Percentiles rank a stretch among this genome's conserved stretches.
Conservation (phyloP, 345 rosid species). For the Noccaea caerulescens region DNA sequence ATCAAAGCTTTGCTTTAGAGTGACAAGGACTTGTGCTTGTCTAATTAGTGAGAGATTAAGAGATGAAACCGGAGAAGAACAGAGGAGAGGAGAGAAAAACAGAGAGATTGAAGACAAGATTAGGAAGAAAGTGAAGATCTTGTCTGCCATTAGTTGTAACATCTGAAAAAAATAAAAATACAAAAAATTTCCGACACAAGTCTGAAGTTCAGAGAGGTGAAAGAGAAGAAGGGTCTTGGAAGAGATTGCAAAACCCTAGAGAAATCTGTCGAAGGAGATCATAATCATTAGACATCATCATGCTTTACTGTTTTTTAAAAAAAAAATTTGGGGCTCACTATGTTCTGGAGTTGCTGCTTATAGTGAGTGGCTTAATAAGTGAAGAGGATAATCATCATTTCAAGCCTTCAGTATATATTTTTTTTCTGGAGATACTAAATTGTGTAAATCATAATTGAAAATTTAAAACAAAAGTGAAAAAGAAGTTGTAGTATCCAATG, state of each 20-base stretch:
- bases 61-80: slow-evolving; percentile 43
- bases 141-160: slow-evolving; percentile 44
- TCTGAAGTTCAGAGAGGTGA: slow-evolving; percentile 37
- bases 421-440: neutral
- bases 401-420: slow-evolving; percentile 4
- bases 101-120: slow-evolving; percentile 45
- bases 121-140: slow-evolving; percentile 42
- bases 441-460: slow-evolving; percentile 14
- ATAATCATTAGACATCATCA: slow-evolving; percentile 41
- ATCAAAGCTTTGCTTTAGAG: slow-evolving; percentile 55
- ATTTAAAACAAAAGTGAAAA: slow-evolving; percentile 35
- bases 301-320: slow-evolving; percentile 24
- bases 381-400: slow-evolving; percentile 41
- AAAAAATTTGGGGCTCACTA: slow-evolving; percentile 37
- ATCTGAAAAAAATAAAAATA: slow-evolving; percentile 14
- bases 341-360: slow-evolving; percentile 31
- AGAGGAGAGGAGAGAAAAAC: slow-evolving; percentile 41
- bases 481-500: slow-evolving; percentile 45
- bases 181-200: slow-evolving; percentile 32
- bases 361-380: slow-evolving; percentile 47
- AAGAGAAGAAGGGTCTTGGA: slow-evolving; percentile 36
- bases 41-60: slow-evolving; percentile 48
- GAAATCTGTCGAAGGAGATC: slow-evolving; percentile 37
- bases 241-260: slow-evolving; percentile 38
- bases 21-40: slow-evolving; percentile 63